Evolutionary conservation across 495 filamentous ascomycete genomes (phyloP), one percentile per base, ranked within the genome.

Genomic region (Tuber brumale): DNA sequence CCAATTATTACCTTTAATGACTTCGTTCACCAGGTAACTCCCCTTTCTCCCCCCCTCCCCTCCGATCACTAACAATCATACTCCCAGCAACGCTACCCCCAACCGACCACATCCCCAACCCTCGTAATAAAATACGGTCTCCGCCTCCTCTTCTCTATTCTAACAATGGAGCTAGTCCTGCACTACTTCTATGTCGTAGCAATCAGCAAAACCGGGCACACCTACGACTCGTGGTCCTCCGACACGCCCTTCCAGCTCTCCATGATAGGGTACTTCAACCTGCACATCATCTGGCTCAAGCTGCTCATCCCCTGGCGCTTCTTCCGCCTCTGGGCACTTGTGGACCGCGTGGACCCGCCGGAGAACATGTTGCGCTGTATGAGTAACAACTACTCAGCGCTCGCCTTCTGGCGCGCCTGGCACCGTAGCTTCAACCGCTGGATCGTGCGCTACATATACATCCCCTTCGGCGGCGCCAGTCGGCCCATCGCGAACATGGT

Each of bases 331-430:
- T 99, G 95, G 95, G 86, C 92, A 0, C 88, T 98, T 3, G 81
- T 93, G 61, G 95, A 99, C 83, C 91, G 92, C 77, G 89, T 98
- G 81, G 95, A 99, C 83, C 94, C 95, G 0, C 94, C 95, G 4
- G 95, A 99, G 84, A 99, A 99, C 85, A 95, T 99, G 93, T 88
- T 98, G 72, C 93, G 95, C 81, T 99, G 95, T 86, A 93, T 97
- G 85, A 93, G 90, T 80, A 89, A 99, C 85, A 98, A 98, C 84
- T 97, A 94, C 86, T 94, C 91, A 74, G 90, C 92, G 10, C 87
- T 93, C n/a, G 90, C 89, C 39, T 99, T 99, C 86, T 99, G 95
- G 95, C 92, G 95, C 73, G 88, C 89, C 76, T 98, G 96, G 96
- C 95, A 99, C 84, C 90, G 94, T 51, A 92, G 89, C 78, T 98